phyloP scores from a whole-genome alignment of 495 filamentous ascomycete genomes.

The Neurospora sp. region DNA sequence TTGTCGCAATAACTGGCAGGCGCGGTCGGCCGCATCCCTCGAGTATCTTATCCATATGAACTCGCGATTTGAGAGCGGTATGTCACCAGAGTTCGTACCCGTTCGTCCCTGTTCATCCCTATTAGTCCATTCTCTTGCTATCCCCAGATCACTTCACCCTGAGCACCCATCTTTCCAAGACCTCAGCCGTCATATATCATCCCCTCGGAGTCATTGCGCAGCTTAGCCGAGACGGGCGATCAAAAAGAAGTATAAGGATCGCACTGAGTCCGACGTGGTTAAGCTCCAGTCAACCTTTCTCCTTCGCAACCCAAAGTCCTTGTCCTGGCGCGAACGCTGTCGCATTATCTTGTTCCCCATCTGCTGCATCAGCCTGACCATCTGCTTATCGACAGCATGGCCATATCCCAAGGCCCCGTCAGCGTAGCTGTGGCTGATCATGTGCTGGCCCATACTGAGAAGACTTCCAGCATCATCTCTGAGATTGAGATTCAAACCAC shows the following conservation, averaged over 20 bases:
- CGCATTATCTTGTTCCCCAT: neutral
- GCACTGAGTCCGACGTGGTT: no score
- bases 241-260: no score
- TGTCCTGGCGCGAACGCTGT: neutral
- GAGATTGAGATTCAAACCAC: neutral
- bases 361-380: neutral
- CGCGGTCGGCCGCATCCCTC: neutral
- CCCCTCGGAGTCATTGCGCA: neutral
- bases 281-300: no score
- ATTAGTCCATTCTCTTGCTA: neutral
- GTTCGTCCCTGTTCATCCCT: neutral
- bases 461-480: neutral
- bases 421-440: conserved; percentile 1
- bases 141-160: neutral
- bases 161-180: neutral
- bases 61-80: conserved; percentile 16
- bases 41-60: conserved; percentile 1
- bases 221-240: no score
- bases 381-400: conserved; percentile 6
- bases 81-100: conserved; percentile 10
- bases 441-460: conserved; percentile 2
- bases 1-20: neutral
- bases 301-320: neutral
- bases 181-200: neutral
- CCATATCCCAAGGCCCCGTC: conserved; percentile 7